Evolutionary conservation across 2,329 filamentous ascomycete species (phyloP), one percentile per base, ranked within the genome.

Genomic region (Lachnellula occidentalis): DNA sequence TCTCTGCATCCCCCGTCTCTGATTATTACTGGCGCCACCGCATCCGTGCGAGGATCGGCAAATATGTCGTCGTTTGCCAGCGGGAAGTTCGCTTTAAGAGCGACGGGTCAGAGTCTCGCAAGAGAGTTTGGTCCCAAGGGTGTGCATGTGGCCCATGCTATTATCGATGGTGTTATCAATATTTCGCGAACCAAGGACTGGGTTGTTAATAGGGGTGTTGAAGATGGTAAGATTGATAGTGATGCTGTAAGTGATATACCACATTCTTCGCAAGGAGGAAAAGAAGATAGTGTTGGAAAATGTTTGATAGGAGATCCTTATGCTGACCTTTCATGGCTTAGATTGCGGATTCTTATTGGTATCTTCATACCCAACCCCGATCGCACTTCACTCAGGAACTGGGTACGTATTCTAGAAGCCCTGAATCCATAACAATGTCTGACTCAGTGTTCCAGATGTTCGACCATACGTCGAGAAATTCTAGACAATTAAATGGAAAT

Each of bases 1-100:
- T 72, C 74, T 43, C 75, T 79, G 34, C 72, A 90, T 66, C 88
- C 90, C 4, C 90, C 90, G 0, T 86, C 87, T 0, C 75, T 96
- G 19, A 86, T 96, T 65, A 88, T 95, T 71, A 95, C 91, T 0
- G 91, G 91, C 34, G 90, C 91, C 0, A 95, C 91, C 0, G 91
- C 90, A 0, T 89, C 86, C 0, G 62, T 92, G 17, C 87, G 85
- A 64, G 88, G 87, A 4, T 86, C 83, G 11, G 83, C 88, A 0
- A 74, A 76, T 12, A 87, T 90, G 69, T 75, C 83, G 1, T 73
- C 80, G 7, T 95, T 96, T 66, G 86, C 90, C 0, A 81, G 84
- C 2, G 87, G 86, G 27, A 95, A 95, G 69, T 95, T 90, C 68
- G 90, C 88, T 4, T 74, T 87, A 62, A 78, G 91, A 34, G 89